These are phyloP conservation scores for Botrytis galanthina DNA, from an alignment of 2,329 filamentous ascomycete genomes.

Conservation along the genomic window DNA sequence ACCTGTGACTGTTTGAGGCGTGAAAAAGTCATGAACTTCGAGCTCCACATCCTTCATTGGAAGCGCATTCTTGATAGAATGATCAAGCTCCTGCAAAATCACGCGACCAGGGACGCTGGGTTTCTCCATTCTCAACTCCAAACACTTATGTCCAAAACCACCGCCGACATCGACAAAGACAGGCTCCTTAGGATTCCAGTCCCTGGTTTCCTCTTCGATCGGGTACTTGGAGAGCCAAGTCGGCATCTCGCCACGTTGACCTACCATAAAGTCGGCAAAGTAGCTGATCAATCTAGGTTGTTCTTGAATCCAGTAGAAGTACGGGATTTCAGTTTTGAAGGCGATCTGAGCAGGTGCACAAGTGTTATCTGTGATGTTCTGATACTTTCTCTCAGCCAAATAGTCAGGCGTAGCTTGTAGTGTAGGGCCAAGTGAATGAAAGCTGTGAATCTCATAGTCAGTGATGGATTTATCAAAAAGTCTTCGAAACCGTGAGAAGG, in stretches of 20 bases:
- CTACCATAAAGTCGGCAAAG: slow-evolving; percentile 6
- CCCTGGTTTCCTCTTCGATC: neutral
- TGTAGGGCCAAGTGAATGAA: slow-evolving; percentile 1
- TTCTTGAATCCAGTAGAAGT: slow-evolving; percentile 3
- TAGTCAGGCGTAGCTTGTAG: slow-evolving; percentile 9
- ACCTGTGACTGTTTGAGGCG: slow-evolving; percentile 34
- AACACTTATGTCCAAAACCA: slow-evolving; percentile 42
- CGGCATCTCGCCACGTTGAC: slow-evolving; percentile 2
- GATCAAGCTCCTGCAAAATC: slow-evolving; percentile 43
- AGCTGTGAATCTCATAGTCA: neutral
- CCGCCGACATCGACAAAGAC: slow-evolving; percentile 45
- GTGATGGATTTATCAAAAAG: neutral
- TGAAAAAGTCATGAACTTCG: slow-evolving; percentile 36
- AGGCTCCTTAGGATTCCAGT: slow-evolving; percentile 1
- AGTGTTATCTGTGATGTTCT: slow-evolving; percentile 1
- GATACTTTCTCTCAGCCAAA: neutral
- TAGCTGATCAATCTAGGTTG: neutral
- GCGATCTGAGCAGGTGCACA: neutral
- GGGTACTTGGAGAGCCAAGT: slow-evolving; percentile 1
- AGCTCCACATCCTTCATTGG: slow-evolving; percentile 37
- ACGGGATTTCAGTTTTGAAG: neutral
- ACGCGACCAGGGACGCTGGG: slow-evolving; percentile 39
- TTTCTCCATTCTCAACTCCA: slow-evolving; percentile 36
- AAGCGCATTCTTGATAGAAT: slow-evolving; percentile 32
- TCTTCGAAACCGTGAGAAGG: neutral